phyloP scores from a whole-genome alignment of 371 early-diverging fungal genomes.

The Gilbertella persicaria region DNA sequence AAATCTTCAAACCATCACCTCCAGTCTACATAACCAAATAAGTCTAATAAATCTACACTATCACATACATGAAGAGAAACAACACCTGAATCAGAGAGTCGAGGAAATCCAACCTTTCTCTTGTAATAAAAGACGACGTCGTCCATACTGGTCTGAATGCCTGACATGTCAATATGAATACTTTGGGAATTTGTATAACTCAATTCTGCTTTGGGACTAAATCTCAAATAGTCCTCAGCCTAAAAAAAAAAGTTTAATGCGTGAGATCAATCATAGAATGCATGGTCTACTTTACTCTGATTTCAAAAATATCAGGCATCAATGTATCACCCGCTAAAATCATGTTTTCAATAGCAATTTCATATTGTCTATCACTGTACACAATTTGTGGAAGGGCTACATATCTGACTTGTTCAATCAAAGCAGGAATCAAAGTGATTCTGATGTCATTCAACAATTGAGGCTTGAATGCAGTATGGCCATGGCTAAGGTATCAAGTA shows the following conservation, averaged over 20 bases:
- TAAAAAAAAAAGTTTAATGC: slow-evolving; percentile 1
- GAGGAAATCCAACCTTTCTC: slow-evolving; percentile 59
- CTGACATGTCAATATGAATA: slow-evolving; percentile 22
- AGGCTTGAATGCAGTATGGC: slow-evolving; percentile 56
- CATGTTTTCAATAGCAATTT: slow-evolving; percentile 63
- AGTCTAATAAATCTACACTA: not conserved
- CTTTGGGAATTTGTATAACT: slow-evolving; percentile 46
- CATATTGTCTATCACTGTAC: slow-evolving; percentile 55
- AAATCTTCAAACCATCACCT: slow-evolving; percentile 50
- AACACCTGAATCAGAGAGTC: slow-evolving; percentile 59
- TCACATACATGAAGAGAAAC: slow-evolving; percentile 39
- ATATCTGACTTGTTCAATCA: slow-evolving; percentile 60
- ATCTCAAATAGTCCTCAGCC: slow-evolving; percentile 37
- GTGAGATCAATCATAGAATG: slow-evolving; percentile 11
- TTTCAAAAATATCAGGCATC: slow-evolving; percentile 59
- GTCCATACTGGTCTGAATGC: slow-evolving; percentile 32
- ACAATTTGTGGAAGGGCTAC: slow-evolving; percentile 69
- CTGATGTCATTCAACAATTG: slow-evolving; percentile 59
- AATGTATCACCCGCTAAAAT: slow-evolving; percentile 57
- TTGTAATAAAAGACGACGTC: slow-evolving; percentile 60
- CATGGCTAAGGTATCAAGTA: slow-evolving; percentile 36
- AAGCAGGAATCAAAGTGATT: slow-evolving; percentile 48
- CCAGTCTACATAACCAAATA: slow-evolving; percentile 35
- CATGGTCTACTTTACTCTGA: slow-evolving; percentile 39
- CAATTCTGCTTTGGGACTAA: slow-evolving; percentile 35